A percentile compares a stretch with the other conserved stretches of the same genome.
These are phyloP conservation scores for Asparagopsis taxiformis DNA, from an alignment of 31 red algal genomes.

Conservation along the genomic window DNA sequence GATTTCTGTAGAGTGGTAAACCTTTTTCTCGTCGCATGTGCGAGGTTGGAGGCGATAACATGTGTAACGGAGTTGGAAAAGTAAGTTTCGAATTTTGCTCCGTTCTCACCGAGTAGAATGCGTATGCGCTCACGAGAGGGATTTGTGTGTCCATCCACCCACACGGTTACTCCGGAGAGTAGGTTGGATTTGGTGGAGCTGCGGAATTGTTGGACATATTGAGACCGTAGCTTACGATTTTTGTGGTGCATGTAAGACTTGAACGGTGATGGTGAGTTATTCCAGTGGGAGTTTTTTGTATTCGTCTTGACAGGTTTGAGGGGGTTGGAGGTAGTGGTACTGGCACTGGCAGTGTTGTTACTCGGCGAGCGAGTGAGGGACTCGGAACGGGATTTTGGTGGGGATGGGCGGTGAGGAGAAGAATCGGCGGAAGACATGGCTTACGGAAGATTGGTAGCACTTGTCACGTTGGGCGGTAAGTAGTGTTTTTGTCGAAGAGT, in stretches of 20 bases:
- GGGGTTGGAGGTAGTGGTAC: no score
- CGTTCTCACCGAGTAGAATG: background rate
- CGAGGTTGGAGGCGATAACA: background rate
- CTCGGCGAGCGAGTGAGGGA: no score
- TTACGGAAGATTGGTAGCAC: no score
- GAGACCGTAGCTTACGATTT: conserved; percentile 2
- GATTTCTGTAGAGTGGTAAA: background rate
- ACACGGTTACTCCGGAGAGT: background rate
- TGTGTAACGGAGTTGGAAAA: conserved; percentile 3
- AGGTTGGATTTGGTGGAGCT: background rate
- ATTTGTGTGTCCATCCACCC: conserved; percentile 1
- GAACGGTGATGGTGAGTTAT: background rate
- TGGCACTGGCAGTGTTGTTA: no score
- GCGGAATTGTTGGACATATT: background rate
- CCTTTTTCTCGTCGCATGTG: conserved; percentile 9
- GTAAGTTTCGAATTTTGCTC: conserved; percentile 13
- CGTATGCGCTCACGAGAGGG: background rate
- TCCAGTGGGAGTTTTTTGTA: no score
- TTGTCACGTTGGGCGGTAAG: no score
- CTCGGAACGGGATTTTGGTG: no score
- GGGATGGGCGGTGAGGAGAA: no score
- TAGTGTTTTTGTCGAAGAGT: no score
- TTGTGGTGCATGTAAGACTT: background rate
- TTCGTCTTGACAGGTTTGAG: no score
- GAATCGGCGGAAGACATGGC: no score